Evolutionary conservation across 2,329 filamentous ascomycete genomes (phyloP).

Genomic region (Parastagonospora nodorum): DNA sequence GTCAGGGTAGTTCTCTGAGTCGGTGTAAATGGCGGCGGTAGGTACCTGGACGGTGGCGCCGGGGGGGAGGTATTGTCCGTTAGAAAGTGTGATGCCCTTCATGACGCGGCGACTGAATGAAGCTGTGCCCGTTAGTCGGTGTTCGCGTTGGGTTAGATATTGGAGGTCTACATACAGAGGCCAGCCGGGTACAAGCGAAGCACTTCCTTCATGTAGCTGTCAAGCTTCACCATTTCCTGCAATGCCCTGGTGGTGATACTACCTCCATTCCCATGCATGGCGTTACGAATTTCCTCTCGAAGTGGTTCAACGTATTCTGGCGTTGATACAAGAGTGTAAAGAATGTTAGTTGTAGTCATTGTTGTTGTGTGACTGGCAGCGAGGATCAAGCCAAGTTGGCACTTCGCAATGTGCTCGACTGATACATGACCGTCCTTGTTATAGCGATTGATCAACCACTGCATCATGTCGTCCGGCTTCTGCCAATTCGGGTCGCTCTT

Average conservation of each 20-base stretch:
- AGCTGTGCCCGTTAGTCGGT: slow-evolving; percentile 12
- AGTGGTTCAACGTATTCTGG: slow-evolving; percentile 52
- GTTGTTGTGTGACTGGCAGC: slow-evolving; percentile 41
- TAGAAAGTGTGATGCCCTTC: slow-evolving; percentile 58
- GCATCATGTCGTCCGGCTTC: slow-evolving; percentile 45
- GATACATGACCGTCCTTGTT: slow-evolving; percentile 10
- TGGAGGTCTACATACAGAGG: slow-evolving; percentile 19
- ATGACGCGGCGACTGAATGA: slow-evolving; percentile 59
- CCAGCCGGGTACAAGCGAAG: slow-evolving; percentile 31
- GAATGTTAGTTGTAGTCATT: slow-evolving; percentile 29
- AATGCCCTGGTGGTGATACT: slow-evolving; percentile 35
- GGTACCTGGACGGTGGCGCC: slow-evolving; percentile 42
- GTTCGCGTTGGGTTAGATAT: neutral
- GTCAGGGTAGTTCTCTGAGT: slow-evolving; percentile 27
- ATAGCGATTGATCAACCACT: slow-evolving; percentile 42
- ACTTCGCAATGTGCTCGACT: slow-evolving; percentile 8
- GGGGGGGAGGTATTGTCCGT: slow-evolving; percentile 54
- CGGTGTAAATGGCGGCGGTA: slow-evolving; percentile 31
- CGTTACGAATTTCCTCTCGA: slow-evolving; percentile 47
- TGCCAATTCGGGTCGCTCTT: slow-evolving; percentile 35
- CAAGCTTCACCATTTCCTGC: slow-evolving; percentile 43
- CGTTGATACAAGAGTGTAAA: slow-evolving; percentile 37
- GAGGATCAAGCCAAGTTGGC: slow-evolving; percentile 34
- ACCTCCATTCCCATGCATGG: slow-evolving; percentile 43
- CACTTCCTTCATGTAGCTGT: slow-evolving; percentile 45